Evolutionary conservation across 2,329 filamentous ascomycete species (phyloP), one percentile per base, ranked within the genome.

Genomic region (Dendryphion nanum): DNA sequence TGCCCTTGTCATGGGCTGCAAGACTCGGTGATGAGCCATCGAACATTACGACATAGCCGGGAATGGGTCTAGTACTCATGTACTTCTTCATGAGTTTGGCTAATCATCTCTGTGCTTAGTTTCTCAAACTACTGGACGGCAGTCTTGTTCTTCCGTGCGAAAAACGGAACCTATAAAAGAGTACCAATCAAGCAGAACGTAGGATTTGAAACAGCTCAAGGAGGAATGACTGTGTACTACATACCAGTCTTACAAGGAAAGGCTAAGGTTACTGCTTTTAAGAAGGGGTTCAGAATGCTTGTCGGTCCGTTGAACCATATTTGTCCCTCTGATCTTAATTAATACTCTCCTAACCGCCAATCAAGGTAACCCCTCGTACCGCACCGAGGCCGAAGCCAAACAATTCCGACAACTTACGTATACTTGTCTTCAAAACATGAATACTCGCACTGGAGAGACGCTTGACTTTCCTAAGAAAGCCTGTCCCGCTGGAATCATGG

Each of bases 221-320:
- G 62, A 18, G 62, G 64, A 14, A 63, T 61, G 57, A 63, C 59
- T 3, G 55, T 67, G 8, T 68, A 66, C 45, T 67, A 68, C 35
- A 56, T 48, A 19, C 57, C 60, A 13, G 51, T 58, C 4, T 18
- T 45, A 6, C 26, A n/a, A 3, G 20, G 30, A 6, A 47, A 43
- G 6, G 34, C 54, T 34, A 66, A 64, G 33, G 64, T 69, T 16
- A 71, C 66, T n/a, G 69, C 67, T 5, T 71, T 71, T 45, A 65
- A 69, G 39, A 48, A 67, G 44, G 70, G 70, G 2, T 74, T 73
- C 55, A 63, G 70, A 17, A 72, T 72, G 69, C 61, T 72, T 31
- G 57, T 72, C 33, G 50, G 48, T 51, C 32, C 1, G 37, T 30
- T 33, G 4, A 23, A 24, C n/a, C n/a, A n/a, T n/a, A n/a, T n/a